Evolutionary conservation across 768 basidiomycete genomes (phyloP).

Genomic region (Gymnopilus junonius): DNA sequence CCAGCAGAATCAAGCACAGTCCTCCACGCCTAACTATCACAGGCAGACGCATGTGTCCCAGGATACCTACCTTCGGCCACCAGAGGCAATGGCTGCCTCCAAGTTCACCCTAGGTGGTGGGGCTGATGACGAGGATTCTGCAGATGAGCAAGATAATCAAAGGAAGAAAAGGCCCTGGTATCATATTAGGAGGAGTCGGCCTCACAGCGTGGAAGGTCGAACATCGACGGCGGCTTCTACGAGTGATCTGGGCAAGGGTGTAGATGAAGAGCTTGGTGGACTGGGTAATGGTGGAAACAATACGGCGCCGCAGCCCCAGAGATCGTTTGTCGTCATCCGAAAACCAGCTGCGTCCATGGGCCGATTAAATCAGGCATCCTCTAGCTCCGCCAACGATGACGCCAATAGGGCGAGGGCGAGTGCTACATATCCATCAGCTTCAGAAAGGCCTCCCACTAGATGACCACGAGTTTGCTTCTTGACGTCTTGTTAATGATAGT

Average conservation of each 20-base stretch:
- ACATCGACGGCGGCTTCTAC: constrained; percentile 27
- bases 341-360: constrained; percentile 50
- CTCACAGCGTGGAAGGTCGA: constrained; percentile 60
- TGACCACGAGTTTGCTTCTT: constrained; percentile 5
- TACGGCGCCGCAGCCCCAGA: constrained; percentile 36
- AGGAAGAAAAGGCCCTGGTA: constrained; percentile 77
- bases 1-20: constrained; percentile 20
- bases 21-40: constrained; percentile 3
- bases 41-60: constrained; percentile 28
- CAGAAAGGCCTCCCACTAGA: constrained; percentile 37
- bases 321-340: constrained; percentile 76
- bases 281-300: constrained; percentile 27
- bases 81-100: constrained; percentile 17
- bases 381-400: constrained; percentile 10
- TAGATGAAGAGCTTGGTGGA: constrained; percentile 42
- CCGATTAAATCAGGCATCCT: constrained; percentile 33
- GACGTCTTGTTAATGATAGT: constrained; percentile 1
- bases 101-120: constrained; percentile 28
- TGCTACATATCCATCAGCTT: constrained; percentile 19
- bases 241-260: constrained; percentile 17
- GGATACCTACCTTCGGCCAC: constrained; percentile 28
- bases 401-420: not conserved
- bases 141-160: constrained; percentile 41
- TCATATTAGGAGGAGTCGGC: constrained; percentile 59
- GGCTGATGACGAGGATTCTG: constrained; percentile 43